Evolutionary conservation across 371 early-diverging fungal species (phyloP).

Genomic region (Capillidium rhysosporum): DNA sequence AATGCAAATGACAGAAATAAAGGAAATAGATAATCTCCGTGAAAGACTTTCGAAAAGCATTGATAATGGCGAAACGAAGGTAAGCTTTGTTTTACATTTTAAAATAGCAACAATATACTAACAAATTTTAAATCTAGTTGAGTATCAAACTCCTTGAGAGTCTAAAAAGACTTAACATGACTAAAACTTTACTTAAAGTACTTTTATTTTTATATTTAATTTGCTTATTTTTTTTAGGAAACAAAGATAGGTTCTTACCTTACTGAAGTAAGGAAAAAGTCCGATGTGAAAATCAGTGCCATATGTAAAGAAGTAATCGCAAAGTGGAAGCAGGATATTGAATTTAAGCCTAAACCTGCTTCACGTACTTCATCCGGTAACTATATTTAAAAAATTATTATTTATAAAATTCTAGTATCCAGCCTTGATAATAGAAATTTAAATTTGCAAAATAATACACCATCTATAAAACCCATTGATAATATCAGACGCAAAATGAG

Average conservation of each 20-base stretch:
- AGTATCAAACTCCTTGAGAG: no score
- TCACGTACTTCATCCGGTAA: not conserved
- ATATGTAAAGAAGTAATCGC: slow-evolving; percentile 44
- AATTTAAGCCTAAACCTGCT: not conserved
- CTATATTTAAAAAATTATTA: not conserved
- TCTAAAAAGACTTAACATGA: no score
- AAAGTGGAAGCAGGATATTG: slow-evolving; percentile 31
- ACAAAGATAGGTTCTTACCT: slow-evolving; percentile 60
- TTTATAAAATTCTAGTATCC: not conserved
- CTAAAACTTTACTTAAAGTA: no score
- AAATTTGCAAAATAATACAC: not conserved
- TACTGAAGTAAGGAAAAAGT: slow-evolving; percentile 39
- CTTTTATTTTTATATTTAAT: no score
- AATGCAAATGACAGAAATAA: no score
- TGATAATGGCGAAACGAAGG: no score
- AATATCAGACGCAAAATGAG: no score
- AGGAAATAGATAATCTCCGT: no score
- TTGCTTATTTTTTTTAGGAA: slow-evolving; percentile 15
- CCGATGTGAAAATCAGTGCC: slow-evolving; percentile 28
- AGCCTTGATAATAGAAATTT: not conserved
- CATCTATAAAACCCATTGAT: not conserved
- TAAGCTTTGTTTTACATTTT: no score
- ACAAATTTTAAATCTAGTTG: no score
- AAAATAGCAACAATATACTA: no score
- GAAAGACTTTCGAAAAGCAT: no score